phyloP scores from a whole-genome alignment of 345 rosid species.

The Passiflora organensis region DNA sequence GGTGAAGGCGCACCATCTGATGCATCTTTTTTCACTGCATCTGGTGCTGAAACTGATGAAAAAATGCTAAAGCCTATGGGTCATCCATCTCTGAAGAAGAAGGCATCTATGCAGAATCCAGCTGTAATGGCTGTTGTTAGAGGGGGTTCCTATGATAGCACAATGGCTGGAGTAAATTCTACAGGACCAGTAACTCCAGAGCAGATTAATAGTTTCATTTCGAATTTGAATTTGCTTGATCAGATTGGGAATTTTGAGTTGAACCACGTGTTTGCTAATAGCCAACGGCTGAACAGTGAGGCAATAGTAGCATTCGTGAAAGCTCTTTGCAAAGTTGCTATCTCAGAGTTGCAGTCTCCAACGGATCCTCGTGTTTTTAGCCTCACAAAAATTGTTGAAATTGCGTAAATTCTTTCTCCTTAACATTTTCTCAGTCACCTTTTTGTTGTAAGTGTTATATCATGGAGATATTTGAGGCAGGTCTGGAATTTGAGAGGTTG shows the following conservation, averaged over 20 bases:
- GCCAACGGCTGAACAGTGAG: constrained; percentile 89
- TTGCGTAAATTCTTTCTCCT: constrained; percentile 59
- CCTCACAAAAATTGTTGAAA: constrained; percentile 92
- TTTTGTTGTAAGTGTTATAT: too few species aligned
- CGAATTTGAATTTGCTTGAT: constrained; percentile 91
- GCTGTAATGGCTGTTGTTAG: constrained; percentile 97
- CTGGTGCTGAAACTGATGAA: constrained; percentile 67
- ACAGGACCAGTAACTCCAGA: constrained; percentile 66
- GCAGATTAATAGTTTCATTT: constrained; percentile 69
- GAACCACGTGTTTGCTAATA: constrained; percentile 92
- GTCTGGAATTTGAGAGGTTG: too few species aligned
- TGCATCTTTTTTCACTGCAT: constrained; percentile 67
- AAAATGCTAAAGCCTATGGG: constrained; percentile 49
- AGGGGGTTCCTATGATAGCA: constrained; percentile 94
- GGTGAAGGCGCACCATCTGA: constrained; percentile 96
- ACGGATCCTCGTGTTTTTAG: constrained; percentile 99
- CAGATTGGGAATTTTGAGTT: constrained; percentile 91
- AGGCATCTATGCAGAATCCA: constrained; percentile 83
- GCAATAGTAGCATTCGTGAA: constrained; percentile 92
- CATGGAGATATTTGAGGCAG: too few species aligned
- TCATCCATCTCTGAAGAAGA: constrained; percentile 67
- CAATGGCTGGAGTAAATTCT: constrained; percentile 52
- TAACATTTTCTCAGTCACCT: too few species aligned
- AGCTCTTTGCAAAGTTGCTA: constrained; percentile 92
- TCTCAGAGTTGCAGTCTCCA: constrained; percentile 90